Conservation (phyloP, 2,329 filamentous ascomycete genomes). For the Neocucurbitaria cava region DNA sequence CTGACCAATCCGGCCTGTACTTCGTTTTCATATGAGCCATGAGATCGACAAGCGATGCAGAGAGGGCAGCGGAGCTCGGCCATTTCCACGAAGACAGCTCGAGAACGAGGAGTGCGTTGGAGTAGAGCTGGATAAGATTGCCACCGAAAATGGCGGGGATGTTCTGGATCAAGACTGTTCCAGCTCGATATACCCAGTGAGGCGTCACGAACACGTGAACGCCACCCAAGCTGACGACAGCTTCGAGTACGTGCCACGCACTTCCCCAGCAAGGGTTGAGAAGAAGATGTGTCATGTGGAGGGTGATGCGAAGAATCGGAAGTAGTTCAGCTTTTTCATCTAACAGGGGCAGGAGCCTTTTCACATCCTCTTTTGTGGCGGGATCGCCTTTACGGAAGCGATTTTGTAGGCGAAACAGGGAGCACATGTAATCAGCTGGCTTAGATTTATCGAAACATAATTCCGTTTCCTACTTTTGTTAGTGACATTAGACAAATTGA, state of each 20-base stretch:
- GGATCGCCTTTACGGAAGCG: slow-evolving; percentile 44
- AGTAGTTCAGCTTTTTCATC: slow-evolving; percentile 33
- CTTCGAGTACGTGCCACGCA: slow-evolving; percentile 40
- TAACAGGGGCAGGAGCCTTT: slow-evolving; percentile 32
- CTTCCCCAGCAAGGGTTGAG: slow-evolving; percentile 42
- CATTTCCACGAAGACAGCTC: slow-evolving; percentile 44
- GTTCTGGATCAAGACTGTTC: slow-evolving; percentile 41
- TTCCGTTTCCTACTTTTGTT: slow-evolving; percentile 31
- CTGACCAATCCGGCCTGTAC: slow-evolving; percentile 34
- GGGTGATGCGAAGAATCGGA: slow-evolving; percentile 35
- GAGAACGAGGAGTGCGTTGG: slow-evolving; percentile 44
- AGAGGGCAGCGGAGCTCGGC: slow-evolving; percentile 40
- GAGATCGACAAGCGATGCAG: slow-evolving; percentile 37
- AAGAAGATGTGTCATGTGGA: slow-evolving; percentile 44
- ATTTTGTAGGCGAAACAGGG: slow-evolving; percentile 44
- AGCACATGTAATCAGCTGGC: slow-evolving; percentile 44
- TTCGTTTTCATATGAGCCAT: slow-evolving; percentile 44
- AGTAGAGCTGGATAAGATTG: slow-evolving; percentile 44
- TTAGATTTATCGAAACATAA: slow-evolving; percentile 35
- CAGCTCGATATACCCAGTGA: slow-evolving; percentile 46
- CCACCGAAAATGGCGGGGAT: slow-evolving; percentile 37
- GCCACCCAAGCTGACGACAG: slow-evolving; percentile 38
- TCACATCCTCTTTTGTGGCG: slow-evolving; percentile 24
- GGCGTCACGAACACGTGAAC: slow-evolving; percentile 44
- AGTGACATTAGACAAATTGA: slow-evolving; percentile 4